Evolutionary conservation across 352 stramenopile species (phyloP).

Genomic region (Phytophthora melonis): DNA sequence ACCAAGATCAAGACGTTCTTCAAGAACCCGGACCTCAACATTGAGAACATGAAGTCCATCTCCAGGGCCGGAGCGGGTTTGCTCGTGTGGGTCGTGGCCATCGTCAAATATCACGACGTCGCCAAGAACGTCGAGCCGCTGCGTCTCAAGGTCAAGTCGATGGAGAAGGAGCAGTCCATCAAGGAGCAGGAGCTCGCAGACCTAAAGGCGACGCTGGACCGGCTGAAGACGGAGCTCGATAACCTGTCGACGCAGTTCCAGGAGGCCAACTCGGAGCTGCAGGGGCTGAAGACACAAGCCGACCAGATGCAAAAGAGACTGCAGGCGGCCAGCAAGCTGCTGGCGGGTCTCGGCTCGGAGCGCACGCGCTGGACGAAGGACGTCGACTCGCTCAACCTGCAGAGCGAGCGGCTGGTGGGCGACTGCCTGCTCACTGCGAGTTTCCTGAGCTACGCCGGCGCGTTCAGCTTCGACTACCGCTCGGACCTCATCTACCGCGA

Average conservation of each 20-base stretch:
- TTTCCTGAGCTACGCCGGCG: slow-evolving; percentile 92
- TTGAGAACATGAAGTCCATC: slow-evolving; percentile 97
- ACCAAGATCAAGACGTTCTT: slow-evolving; percentile 95
- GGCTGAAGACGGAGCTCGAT: slow-evolving; percentile 89
- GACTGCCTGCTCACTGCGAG: slow-evolving; percentile 92
- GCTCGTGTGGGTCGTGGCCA: slow-evolving; percentile 94
- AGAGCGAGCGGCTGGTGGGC: slow-evolving; percentile 89
- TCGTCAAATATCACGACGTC: slow-evolving; percentile 97
- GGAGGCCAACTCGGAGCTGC: slow-evolving; percentile 93
- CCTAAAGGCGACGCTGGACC: slow-evolving; percentile 86
- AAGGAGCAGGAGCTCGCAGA: slow-evolving; percentile 91
- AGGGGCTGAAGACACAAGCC: slow-evolving; percentile 92
- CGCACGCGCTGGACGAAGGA: slow-evolving; percentile 94
- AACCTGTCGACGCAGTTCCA: slow-evolving; percentile 93
- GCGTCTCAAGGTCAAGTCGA: slow-evolving; percentile 91
- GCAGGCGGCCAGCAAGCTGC: slow-evolving; percentile 92
- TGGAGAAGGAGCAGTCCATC: slow-evolving; percentile 93
- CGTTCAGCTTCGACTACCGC: slow-evolving; percentile 93
- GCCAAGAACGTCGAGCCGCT: slow-evolving; percentile 95
- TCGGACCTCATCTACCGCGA: slow-evolving; percentile 91
- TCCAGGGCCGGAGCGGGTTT: slow-evolving; percentile 91
- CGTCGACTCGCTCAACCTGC: slow-evolving; percentile 85
- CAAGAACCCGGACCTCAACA: slow-evolving; percentile 94
- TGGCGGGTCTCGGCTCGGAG: slow-evolving; percentile 93
- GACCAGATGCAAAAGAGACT: slow-evolving; percentile 96